These are phyloP conservation scores for Penicillium capsulatum DNA, from an alignment of 2,329 filamentous ascomycete genomes.

Conservation along the genomic window DNA sequence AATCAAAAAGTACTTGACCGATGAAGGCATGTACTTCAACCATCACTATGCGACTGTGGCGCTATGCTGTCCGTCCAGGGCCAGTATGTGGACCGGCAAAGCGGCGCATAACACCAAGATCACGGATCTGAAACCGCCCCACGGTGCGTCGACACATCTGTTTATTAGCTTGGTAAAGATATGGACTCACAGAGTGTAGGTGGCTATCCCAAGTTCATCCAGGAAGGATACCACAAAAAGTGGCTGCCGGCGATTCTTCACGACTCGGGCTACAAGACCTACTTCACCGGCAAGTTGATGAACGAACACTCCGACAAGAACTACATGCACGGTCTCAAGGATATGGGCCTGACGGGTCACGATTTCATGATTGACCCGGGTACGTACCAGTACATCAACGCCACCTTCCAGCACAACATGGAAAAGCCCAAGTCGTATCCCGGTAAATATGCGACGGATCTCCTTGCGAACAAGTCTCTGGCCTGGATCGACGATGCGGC, in stretches of 20 bases:
- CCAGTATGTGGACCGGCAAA: slow-evolving; percentile 6
- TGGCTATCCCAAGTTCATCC: slow-evolving; percentile 59
- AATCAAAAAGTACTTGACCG: slow-evolving; percentile 2
- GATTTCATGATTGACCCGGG: slow-evolving; percentile 58
- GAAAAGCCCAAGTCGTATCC: slow-evolving; percentile 49
- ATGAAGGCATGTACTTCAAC: slow-evolving; percentile 4
- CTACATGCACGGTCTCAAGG: slow-evolving; percentile 37
- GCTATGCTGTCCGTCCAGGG: slow-evolving; percentile 6
- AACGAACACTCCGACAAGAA: slow-evolving; percentile 59
- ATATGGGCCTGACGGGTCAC: background rate
- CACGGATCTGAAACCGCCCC: slow-evolving; percentile 3
- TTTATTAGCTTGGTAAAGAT: background rate
- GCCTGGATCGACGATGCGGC: slow-evolving; percentile 56
- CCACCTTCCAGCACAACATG: slow-evolving; percentile 55
- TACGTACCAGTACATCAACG: slow-evolving; percentile 61
- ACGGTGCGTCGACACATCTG: slow-evolving; percentile 1
- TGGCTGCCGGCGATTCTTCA: slow-evolving; percentile 66
- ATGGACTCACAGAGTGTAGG: background rate
- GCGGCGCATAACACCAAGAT: slow-evolving; percentile 5
- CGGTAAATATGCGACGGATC: slow-evolving; percentile 51
- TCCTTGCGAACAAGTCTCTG: slow-evolving; percentile 52
- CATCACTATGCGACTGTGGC: slow-evolving; percentile 5
- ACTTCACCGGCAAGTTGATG: slow-evolving; percentile 64
- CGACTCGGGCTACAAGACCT: slow-evolving; percentile 61
- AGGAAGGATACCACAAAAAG: slow-evolving; percentile 58